Evolutionary conservation across 371 early-diverging fungal genomes (phyloP).

Genomic region (Funneliformis caledonium): DNA sequence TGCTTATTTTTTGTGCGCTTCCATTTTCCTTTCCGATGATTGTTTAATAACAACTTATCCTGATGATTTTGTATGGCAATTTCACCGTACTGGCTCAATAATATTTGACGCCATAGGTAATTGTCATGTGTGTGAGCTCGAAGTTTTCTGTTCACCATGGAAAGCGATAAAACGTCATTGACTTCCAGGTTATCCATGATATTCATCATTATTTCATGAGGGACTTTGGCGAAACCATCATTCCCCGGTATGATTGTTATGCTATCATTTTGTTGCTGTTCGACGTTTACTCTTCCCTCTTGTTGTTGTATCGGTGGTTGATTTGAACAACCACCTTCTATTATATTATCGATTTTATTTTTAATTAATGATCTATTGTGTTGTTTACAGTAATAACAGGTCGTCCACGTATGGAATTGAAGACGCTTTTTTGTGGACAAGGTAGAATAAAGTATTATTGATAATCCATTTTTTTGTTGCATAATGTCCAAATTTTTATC

Average conservation of each 20-base stretch:
- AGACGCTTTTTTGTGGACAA: background rate
- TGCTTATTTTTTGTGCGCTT: constrained; percentile 1
- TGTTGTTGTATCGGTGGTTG: background rate
- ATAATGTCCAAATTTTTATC: background rate
- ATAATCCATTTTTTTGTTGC: background rate
- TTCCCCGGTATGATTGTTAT: background rate
- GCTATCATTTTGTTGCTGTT: background rate
- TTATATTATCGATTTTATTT: background rate
- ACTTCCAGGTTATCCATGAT: constrained; percentile 16
- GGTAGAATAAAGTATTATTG: constrained; percentile 11
- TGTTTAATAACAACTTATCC: background rate
- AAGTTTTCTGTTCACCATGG: constrained; percentile 25
- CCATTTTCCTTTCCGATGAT: background rate
- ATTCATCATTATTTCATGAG: constrained; percentile 24
- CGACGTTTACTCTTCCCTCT: background rate
- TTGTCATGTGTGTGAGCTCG: constrained; percentile 20
- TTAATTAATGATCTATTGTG: background rate
- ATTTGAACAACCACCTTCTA: background rate
- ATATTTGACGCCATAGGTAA: constrained; percentile 16
- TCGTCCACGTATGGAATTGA: constrained; percentile 12
- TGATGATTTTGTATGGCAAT: background rate
- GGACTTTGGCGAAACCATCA: constrained; percentile 20
- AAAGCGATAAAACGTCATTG: background rate
- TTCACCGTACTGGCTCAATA: background rate
- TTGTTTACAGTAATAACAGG: background rate